Base-by-base conservation (phyloP, 2,329 filamentous ascomycete genomes). In the Talaromyces verruculosus region DNA sequence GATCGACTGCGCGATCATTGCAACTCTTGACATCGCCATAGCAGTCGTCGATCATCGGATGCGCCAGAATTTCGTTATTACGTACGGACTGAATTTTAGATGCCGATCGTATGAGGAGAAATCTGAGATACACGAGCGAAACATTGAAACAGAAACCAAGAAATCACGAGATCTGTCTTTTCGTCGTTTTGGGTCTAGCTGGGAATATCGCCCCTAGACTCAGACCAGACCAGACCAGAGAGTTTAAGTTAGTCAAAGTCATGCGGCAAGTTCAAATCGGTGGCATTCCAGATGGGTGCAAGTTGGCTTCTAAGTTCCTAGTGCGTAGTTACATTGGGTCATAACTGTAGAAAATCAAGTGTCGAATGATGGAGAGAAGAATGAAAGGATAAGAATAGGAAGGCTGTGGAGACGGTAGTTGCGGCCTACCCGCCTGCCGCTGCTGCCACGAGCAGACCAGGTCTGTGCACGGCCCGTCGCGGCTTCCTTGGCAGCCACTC, bases 391-490 rank as follows among this genome's bases (percentile, higher is more conserved):
- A n/a, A n/a, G 25, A 28, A 17, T 30, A 30, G 15, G 47, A 25
- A 51, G 15, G 25, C 28, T 33, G 49, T 53, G 49, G 49, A 33
- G 47, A 51, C 25, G 47, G 47, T 25, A 51, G 47, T 51, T 51
- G 15, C 47, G 47, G 49, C 49, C 49, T 53, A 53, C 49, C 49
- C 49, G 25, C 49, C 28, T 53, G 58, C 58, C 58, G 19, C 58
- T 28, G 37, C 37, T 45, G 58, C 58, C 37, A 41, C 59, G 49
- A 57, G 30, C 51, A 57, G 51, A 22, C 51, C 19, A 13, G 51
- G 51, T 57, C 51, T 57, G 51, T 57, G 51, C 51, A 53, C 49
- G 49, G 28, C 49, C 49, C 49, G 28, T 37, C 51, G 51, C 51
- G n/a, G 51, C 30, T 37, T 57, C 30, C 51, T 30, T 57, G 49